phyloP scores from a whole-genome alignment of 1,139 yeast species.

The Cylindricascospora bacillispora region DNA sequence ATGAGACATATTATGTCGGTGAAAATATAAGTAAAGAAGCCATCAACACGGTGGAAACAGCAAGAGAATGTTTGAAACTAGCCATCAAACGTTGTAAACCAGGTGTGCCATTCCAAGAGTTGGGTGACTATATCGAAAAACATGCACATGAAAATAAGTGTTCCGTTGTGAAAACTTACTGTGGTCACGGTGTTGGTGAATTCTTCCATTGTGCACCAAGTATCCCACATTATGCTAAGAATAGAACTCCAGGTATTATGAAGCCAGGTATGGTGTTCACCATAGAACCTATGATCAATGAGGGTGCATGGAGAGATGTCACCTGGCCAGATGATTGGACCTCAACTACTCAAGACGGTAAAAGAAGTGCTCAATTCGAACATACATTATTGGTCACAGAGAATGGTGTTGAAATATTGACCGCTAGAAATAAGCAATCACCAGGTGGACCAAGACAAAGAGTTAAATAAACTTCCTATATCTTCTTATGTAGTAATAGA shows the following conservation, averaged over 20 bases:
- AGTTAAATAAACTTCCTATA: constrained; percentile 24
- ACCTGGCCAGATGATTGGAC: constrained; percentile 99
- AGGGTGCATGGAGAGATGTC: constrained; percentile 71
- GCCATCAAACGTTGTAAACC: constrained; percentile 86
- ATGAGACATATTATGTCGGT: constrained; percentile 95
- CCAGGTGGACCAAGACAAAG: constrained; percentile 84
- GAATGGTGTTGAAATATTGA: constrained; percentile 82
- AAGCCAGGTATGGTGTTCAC: constrained; percentile 97
- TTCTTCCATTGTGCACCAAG: constrained; percentile 90
- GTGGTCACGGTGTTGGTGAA: constrained; percentile 88
- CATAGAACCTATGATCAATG: constrained; percentile 93
- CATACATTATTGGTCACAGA: constrained; percentile 90
- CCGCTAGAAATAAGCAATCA: constrained; percentile 62
- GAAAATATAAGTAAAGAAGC: constrained; percentile 75
- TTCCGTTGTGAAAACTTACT: constrained; percentile 79
- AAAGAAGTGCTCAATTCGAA: constrained; percentile 85
- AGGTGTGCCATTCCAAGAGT: constrained; percentile 73
- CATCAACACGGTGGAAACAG: constrained; percentile 84
- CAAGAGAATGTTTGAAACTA: constrained; percentile 75
- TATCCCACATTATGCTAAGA: constrained; percentile 87
- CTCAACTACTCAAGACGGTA: constrained; percentile 78
- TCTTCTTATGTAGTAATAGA: too few species aligned
- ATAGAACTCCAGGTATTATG: constrained; percentile 87
- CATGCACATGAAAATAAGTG: constrained; percentile 72
- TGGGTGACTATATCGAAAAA: constrained; percentile 82